These are phyloP conservation scores for Tricladium varicosporioides DNA, from an alignment of 2,329 filamentous ascomycete genomes.

Conservation along the genomic window DNA sequence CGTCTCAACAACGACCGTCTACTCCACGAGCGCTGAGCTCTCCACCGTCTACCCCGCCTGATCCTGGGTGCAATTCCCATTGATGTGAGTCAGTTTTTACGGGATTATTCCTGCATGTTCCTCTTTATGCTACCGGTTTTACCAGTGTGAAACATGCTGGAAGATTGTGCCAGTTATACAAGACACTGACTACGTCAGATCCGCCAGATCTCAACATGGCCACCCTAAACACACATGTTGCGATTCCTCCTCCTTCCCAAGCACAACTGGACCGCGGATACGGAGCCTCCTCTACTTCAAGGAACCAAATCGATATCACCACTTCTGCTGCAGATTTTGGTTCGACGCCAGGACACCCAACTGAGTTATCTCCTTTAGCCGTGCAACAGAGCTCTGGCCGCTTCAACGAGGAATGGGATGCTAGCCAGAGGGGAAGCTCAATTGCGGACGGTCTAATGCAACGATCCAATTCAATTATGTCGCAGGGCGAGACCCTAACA, in stretches of 20 bases:
- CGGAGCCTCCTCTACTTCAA: conserved; percentile 22
- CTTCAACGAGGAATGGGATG: conserved; percentile 72
- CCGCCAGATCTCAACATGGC: conserved; percentile 19
- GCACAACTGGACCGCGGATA: conserved; percentile 30
- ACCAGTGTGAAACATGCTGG: not conserved
- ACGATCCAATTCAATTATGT: conserved; percentile 56
- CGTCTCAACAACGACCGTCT: too few relatives aligned
- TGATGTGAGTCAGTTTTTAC: not conserved
- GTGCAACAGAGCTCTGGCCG: conserved; percentile 40
- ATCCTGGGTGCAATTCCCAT: too few relatives aligned
- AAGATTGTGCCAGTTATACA: not conserved
- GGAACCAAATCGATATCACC: conserved; percentile 9
- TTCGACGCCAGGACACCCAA: conserved; percentile 23
- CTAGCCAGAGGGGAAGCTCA: conserved; percentile 64
- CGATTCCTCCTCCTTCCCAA: conserved; percentile 29
- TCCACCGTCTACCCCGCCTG: too few relatives aligned
- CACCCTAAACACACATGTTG: conserved; percentile 20
- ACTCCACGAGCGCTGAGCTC: too few relatives aligned
- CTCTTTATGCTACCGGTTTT: not conserved
- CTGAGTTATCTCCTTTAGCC: conserved; percentile 25
- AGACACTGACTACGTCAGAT: conserved; percentile 5
- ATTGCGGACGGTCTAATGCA: conserved; percentile 56
- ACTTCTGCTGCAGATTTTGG: conserved; percentile 25
- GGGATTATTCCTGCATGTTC: not conserved
- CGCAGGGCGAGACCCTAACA: conserved; percentile 36